phyloP scores from a whole-genome alignment of 2,329 filamentous ascomycete species.

The Fonsecaea monophora region DNA sequence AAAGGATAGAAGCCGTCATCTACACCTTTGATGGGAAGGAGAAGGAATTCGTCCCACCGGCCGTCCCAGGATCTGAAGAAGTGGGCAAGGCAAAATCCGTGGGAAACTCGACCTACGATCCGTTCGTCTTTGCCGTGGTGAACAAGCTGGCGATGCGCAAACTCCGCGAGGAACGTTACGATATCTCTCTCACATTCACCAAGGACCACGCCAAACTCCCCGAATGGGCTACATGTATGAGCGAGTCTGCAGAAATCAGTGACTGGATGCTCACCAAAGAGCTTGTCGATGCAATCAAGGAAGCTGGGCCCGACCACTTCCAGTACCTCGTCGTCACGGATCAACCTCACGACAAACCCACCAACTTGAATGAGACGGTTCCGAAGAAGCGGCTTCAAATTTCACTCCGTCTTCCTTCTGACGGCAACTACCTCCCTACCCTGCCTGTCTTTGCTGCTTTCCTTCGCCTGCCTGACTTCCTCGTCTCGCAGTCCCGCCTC shows the following conservation, averaged over 20 bases:
- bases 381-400: constrained; percentile 88
- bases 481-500: constrained; percentile 81
- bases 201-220: constrained; percentile 93
- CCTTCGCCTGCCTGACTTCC: constrained; percentile 80
- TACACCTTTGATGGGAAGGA: constrained; percentile 96
- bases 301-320: constrained; percentile 74
- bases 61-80: constrained; percentile 65
- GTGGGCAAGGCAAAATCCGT: constrained; percentile 66
- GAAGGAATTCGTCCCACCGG: constrained; percentile 72
- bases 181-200: constrained; percentile 88
- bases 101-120: constrained; percentile 73
- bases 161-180: constrained; percentile 90
- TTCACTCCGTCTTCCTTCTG: constrained; percentile 71
- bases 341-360: constrained; percentile 85
- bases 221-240: constrained; percentile 91
- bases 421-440: constrained; percentile 66
- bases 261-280: constrained; percentile 87
- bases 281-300: constrained; percentile 76
- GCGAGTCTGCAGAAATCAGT: constrained; percentile 93
- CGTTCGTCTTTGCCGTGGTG: constrained; percentile 92
- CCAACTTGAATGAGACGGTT: constrained; percentile 79
- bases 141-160: constrained; percentile 94
- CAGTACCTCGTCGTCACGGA: constrained; percentile 90
- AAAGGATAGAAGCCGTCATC: constrained; percentile 76
- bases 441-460: constrained; percentile 80